Base-by-base conservation (phyloP, 768 basidiomycete genomes). In the Mycena capillaripes region DNA sequence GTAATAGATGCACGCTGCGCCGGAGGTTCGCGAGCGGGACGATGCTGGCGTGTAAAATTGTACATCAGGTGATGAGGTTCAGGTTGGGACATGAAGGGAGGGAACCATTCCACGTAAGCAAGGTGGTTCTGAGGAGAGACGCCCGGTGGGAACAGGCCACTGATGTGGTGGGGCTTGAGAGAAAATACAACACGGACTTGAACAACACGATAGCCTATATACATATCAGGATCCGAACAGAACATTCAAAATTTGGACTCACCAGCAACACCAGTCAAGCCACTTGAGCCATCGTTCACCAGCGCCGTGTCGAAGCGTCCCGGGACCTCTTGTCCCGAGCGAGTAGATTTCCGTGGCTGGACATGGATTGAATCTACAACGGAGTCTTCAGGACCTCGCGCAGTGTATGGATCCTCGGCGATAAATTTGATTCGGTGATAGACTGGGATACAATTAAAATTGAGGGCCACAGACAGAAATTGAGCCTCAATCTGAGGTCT, bases 401-500 rank as follows among this genome's bases (percentile, higher is more conserved):
- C 55, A 59, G 68, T 46, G 27, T 57, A 67, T 27, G 55, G 66
- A 21, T 66, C 65, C n/a, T 34, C 34, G 17, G 65, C 27, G 36
- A 25, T 71, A 68, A 82, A 84, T 69, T 83, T 84, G 48, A 85
- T 77, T 11, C 76, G 80, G 72, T 86, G 81, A 62, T 71, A 87
- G 1, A 84, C 78, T 0, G 79, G 72, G 0, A 87, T 56, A 19
- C 34, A 23, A 25, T 59, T 36, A 21, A 59, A n/a, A 27, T 36
- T 4, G 72, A 70, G 4, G 56, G 32, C 46, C 82, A 83, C 11
- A 71, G 77, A 19, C 83, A 36, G 34, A 69, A 78, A 63, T 9
- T 38, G 23, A 2, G 34, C 29, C 34, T 81, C 72, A 10, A 82
- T 14, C 38, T 80, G 70, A 4, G 58, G 56, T 0, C 27, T 14